Evolutionary conservation across 192 early-diverging fungal genomes (phyloP).

Genomic region (Coemansia sp.): DNA sequence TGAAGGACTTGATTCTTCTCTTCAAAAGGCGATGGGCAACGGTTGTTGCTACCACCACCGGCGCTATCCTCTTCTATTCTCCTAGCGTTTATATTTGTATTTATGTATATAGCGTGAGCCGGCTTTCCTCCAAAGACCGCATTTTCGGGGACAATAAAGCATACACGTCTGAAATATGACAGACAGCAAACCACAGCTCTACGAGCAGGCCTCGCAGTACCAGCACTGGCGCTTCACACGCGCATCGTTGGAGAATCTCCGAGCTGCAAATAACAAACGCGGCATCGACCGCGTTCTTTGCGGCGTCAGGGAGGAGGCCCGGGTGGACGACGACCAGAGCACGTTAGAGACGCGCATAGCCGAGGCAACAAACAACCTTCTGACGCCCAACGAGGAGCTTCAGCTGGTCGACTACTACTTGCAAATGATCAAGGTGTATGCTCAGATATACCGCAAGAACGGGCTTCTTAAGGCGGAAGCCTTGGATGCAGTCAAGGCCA

Average conservation of each 20-base stretch:
- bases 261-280: constrained; percentile 58
- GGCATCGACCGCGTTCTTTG: constrained; percentile 60
- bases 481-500: constrained; percentile 59
- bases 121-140: not conserved
- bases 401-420: constrained; percentile 45
- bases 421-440: constrained; percentile 24
- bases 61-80: not conserved
- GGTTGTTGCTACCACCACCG: not conserved
- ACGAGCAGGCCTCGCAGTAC: constrained; percentile 72
- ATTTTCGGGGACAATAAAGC: not conserved
- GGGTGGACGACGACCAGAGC: constrained; percentile 29
- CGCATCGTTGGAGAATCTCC: constrained; percentile 56
- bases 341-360: constrained; percentile 27
- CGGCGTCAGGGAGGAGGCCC: constrained; percentile 60
- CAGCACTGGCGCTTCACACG: constrained; percentile 72
- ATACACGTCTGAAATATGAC: not conserved
- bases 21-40: not conserved
- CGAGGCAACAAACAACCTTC: constrained; percentile 42
- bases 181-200: constrained; percentile 47
- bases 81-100: not conserved
- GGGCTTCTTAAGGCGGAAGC: constrained; percentile 33
- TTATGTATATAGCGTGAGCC: not conserved
- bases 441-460: constrained; percentile 23
- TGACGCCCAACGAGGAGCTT: constrained; percentile 49
- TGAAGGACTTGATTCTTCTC: not conserved